These are phyloP conservation scores for Venustampulla echinocandica DNA, from an alignment of 495 filamentous ascomycete species.

Conservation along the genomic window DNA sequence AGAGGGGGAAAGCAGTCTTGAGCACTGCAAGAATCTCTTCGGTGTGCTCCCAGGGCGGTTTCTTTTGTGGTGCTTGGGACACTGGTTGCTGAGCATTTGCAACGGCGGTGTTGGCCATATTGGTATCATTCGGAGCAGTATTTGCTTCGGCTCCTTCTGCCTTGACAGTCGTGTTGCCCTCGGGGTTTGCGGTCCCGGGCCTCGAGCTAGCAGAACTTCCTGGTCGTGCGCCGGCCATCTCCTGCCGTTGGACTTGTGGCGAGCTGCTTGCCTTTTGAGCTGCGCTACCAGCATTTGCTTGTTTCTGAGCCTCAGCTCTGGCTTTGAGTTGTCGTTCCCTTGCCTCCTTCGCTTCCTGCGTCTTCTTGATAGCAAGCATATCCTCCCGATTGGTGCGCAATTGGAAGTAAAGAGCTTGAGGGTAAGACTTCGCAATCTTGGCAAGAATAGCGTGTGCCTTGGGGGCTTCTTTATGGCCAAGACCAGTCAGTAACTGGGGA, in stretches of 20 bases:
- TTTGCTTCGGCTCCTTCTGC: constrained; percentile 28
- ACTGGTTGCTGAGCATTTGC: constrained; percentile 22
- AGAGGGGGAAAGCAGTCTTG: constrained; percentile 91
- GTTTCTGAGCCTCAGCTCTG: constrained; percentile 26
- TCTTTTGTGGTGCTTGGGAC: constrained; percentile 47
- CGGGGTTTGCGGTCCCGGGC: constrained; percentile 44
- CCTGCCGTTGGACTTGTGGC: constrained; percentile 20
- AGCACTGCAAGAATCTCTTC: constrained; percentile 91
- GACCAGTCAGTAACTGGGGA: constrained; percentile 82
- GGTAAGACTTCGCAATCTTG: constrained; percentile 91
- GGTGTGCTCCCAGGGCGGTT: constrained; percentile 85
- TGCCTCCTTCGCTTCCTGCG: constrained; percentile 70
- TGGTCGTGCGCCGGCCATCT: constrained; percentile 14
- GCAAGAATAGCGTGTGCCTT: constrained; percentile 72
- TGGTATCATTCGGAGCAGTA: constrained; percentile 36
- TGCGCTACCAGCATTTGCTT: constrained; percentile 29
- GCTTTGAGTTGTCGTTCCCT: constrained; percentile 40
- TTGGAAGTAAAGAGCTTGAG: constrained; percentile 90
- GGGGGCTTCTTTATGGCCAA: constrained; percentile 83
- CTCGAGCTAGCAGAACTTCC: constrained; percentile 30
- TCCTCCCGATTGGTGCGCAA: constrained; percentile 92
- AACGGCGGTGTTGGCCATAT: constrained; percentile 19
- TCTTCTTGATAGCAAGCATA: constrained; percentile 84
- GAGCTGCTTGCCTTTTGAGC: constrained; percentile 41
- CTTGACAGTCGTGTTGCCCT: constrained; percentile 35